Conservation (phyloP, 345 rosid species). For the Eucalyptus sideroxylon region DNA sequence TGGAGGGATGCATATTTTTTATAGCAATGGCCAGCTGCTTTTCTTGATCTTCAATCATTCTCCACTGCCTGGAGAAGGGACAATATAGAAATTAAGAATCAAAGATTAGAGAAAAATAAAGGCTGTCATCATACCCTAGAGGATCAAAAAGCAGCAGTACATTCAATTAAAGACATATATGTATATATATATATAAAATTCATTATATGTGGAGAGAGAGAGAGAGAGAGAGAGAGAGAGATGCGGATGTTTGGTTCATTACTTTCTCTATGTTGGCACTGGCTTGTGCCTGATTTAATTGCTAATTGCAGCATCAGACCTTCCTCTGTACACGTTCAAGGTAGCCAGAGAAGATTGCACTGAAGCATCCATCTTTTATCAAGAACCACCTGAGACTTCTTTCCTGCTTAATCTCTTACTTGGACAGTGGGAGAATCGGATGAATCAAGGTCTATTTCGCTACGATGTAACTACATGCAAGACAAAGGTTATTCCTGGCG, state of each 20-base stretch:
- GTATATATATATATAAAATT: neutral
- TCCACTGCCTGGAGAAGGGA: neutral
- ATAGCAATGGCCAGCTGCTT: neutral
- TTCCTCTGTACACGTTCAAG: constrained; percentile 28
- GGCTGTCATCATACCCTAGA: neutral
- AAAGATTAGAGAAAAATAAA: neutral
- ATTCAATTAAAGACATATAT: neutral
- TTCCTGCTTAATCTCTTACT: constrained; percentile 1
- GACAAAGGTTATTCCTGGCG: constrained; percentile 32
- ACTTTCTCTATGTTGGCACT: neutral
- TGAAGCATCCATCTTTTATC: neutral
- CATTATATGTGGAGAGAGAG: neutral
- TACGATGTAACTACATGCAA: constrained; percentile 38
- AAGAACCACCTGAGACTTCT: neutral
- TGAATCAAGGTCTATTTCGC: constrained; percentile 32
- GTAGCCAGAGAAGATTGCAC: neutral
- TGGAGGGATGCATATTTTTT: neutral
- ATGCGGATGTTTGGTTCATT: neutral
- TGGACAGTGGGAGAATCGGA: constrained; percentile 39
- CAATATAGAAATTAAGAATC: neutral
- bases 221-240: neutral
- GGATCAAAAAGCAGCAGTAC: neutral
- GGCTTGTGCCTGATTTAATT: neutral
- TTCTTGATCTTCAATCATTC: neutral
- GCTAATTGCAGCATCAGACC: constrained; percentile 16